Evolutionary conservation across 768 basidiomycete species (phyloP).

Genomic region (Tulasnella calospora): DNA sequence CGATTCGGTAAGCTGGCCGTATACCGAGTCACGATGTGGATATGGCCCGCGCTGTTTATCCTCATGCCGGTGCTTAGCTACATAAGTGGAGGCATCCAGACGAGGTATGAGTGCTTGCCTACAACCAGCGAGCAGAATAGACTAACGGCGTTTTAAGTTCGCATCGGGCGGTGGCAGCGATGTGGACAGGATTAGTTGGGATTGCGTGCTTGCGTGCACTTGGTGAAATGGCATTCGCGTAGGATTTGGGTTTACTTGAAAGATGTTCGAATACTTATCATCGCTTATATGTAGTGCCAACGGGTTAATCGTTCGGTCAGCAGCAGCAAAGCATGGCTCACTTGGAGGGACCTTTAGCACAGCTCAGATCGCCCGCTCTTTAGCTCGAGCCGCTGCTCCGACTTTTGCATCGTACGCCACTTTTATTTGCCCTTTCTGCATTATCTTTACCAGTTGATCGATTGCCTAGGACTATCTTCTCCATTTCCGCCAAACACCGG

Average conservation of each 20-base stretch:
- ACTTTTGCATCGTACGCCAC: not conserved
- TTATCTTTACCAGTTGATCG: not conserved
- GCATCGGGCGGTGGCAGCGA: no score
- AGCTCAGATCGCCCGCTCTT: not conserved
- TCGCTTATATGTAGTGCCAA: not conserved
- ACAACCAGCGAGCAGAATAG: not conserved
- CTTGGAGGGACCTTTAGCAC: not conserved
- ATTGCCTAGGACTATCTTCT: not conserved
- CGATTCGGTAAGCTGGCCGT: no score
- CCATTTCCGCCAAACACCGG: not conserved
- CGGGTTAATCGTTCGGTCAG: not conserved
- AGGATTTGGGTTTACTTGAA: not conserved
- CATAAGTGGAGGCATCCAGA: not conserved
- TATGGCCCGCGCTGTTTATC: not conserved
- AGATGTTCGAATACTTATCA: not conserved
- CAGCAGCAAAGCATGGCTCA: not conserved
- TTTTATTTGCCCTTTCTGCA: not conserved
- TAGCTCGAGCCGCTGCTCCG: not conserved
- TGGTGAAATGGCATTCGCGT: not conserved
- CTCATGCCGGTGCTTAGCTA: not conserved
- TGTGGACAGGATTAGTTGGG: not conserved
- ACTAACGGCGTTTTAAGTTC: no score
- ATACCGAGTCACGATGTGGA: not conserved
- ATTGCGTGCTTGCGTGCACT: not conserved
- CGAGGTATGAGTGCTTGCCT: not conserved